phyloP scores from a whole-genome alignment of 73 alveolate species.

The Paramecium sexaurelia region DNA sequence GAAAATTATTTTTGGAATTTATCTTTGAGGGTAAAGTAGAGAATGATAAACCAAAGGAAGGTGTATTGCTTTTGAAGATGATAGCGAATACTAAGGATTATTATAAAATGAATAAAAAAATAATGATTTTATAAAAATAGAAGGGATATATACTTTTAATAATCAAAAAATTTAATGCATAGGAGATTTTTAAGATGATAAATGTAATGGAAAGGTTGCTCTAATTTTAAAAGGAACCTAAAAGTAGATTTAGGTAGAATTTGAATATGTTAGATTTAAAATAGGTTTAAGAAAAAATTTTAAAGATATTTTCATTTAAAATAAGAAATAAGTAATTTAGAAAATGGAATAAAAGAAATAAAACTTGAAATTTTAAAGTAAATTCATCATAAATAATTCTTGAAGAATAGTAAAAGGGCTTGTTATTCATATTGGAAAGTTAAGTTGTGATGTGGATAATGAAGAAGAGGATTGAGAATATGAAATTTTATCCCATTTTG shows the following conservation, averaged over 20 bases:
- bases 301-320: background rate
- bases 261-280: background rate
- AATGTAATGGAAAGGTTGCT: slow-evolving; percentile 64
- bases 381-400: too few species aligned
- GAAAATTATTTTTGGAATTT: background rate
- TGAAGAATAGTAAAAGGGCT: background rate
- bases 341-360: too few species aligned
- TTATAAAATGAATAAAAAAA: background rate
- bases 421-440: background rate
- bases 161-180: background rate
- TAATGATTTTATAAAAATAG: background rate
- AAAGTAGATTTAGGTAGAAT: background rate
- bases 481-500: background rate
- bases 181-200: slow-evolving; percentile 64
- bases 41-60: background rate
- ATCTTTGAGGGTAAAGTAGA: background rate
- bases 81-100: background rate
- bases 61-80: background rate
- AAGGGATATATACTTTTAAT: background rate
- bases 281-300: background rate
- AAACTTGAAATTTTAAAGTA: too few species aligned
- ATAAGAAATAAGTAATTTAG: too few species aligned
- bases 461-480: background rate
- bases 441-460: slow-evolving; percentile 2
- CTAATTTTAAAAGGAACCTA: background rate